phyloP scores from a whole-genome alignment of 805 yeast genomes.

The Metschnikowia picachoensis region DNA sequence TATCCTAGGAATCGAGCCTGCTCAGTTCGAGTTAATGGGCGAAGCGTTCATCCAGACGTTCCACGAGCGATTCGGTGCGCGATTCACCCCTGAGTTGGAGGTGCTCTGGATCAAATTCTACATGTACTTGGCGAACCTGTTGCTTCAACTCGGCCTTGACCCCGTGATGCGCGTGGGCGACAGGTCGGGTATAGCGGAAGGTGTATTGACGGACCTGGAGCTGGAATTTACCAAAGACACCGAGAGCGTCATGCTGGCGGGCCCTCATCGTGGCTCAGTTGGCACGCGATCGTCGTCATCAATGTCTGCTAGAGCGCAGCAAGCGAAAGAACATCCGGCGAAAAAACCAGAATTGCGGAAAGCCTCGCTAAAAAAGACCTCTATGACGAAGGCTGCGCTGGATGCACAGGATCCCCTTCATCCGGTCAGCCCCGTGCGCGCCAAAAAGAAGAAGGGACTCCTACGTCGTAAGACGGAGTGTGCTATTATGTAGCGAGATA shows the following conservation, averaged over 20 bases:
- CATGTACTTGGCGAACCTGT: slow-evolving; percentile 63
- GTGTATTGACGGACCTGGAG: neutral
- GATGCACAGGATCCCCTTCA: neutral
- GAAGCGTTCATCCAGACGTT: slow-evolving; percentile 66
- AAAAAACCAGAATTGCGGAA: no score
- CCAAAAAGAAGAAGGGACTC: slow-evolving; percentile 8
- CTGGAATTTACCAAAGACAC: slow-evolving; percentile 11
- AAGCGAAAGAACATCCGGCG: no score
- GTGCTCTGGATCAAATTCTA: slow-evolving; percentile 69
- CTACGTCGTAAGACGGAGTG: slow-evolving; percentile 14
- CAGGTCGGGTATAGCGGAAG: no score
- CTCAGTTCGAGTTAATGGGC: slow-evolving; percentile 70
- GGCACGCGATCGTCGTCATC: slow-evolving; percentile 10
- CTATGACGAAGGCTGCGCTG: neutral
- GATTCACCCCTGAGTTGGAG: slow-evolving; percentile 58
- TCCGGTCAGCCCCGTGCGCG: neutral
- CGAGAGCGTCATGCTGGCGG: slow-evolving; percentile 5
- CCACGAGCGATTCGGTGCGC: slow-evolving; percentile 54
- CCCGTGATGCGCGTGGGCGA: slow-evolving; percentile 32
- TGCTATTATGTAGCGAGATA: slow-evolving; percentile 6
- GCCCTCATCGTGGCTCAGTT: slow-evolving; percentile 1
- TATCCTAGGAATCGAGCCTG: slow-evolving; percentile 67
- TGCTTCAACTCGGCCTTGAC: slow-evolving; percentile 58
- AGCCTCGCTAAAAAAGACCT: no score
- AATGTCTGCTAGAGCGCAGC: neutral